These are phyloP conservation scores for Chaetomiaceae sp. DNA, from an alignment of 2,329 filamentous ascomycete genomes.

Conservation along the genomic window DNA sequence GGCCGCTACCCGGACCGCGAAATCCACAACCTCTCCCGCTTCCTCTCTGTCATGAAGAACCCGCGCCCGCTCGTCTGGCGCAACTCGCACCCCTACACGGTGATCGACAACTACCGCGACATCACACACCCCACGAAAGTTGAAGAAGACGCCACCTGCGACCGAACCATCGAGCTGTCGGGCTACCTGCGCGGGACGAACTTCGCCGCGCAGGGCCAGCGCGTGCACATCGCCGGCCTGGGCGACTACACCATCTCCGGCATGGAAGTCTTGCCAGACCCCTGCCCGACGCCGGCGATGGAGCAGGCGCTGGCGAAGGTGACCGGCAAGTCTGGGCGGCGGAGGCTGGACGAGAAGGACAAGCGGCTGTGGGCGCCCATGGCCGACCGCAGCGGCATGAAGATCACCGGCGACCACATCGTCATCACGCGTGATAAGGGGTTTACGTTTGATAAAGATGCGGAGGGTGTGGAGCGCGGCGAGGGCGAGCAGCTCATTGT, in stretches of 20 bases:
- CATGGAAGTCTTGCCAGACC: conserved; percentile 86
- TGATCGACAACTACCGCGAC: conserved; percentile 92
- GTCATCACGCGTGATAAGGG: conserved; percentile 71
- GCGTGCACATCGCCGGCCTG: conserved; percentile 86
- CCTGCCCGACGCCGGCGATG: conserved; percentile 88
- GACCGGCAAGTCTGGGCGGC: conserved; percentile 72
- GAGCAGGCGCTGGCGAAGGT: conserved; percentile 81
- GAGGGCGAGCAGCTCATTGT: conserved; percentile 94
- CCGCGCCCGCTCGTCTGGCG: conserved; percentile 93
- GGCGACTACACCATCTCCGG: conserved; percentile 79
- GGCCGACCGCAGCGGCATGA: conserved; percentile 92
- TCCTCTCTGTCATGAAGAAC: conserved; percentile 98
- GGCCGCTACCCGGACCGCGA: conserved; percentile 95
- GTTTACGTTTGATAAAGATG: conserved; percentile 66
- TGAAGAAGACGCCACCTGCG: conserved; percentile 82
- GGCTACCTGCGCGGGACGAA: conserved; percentile 94
- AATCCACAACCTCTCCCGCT: conserved; percentile 89
- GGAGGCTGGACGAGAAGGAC: conserved; percentile 88
- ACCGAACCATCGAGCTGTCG: conserved; percentile 83
- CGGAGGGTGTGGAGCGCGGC: conserved; percentile 68
- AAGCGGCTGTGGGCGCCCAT: conserved; percentile 95
- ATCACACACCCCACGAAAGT: conserved; percentile 89
- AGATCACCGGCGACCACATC: conserved; percentile 95
- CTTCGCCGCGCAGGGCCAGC: conserved; percentile 76
- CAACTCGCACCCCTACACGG: conserved; percentile 88